Evolutionary conservation across 345 rosid genomes (phyloP), one percentile per base, ranked within the genome.

Genomic region (Populus davidiana): DNA sequence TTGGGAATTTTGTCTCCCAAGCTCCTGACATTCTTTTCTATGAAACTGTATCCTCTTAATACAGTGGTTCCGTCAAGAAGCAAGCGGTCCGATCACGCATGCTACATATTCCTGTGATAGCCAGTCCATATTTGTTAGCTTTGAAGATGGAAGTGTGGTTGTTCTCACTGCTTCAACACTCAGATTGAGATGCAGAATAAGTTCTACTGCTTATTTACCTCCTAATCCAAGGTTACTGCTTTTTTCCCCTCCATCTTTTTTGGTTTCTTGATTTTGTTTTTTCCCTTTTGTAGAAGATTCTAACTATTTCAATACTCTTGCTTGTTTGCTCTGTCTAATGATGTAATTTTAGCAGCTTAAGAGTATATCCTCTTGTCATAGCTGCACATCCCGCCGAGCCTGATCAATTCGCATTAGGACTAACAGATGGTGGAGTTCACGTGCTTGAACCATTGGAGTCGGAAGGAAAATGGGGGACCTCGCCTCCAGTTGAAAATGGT

Each of bases 81-180:
- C 88, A 75, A 88, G 87, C 20, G 88, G 91, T 78, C 87, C 95
- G 21, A 90, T 94, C 81, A 90, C 98, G 2, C 89, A 90, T 81
- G 98, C 94, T 25, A 84, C 97, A 35, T 92, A 88, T 80, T 94
- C 98, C 27, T 94, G 97, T 67, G 92, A 94, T 74, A 85, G 94
- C 82, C 87, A 92, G 80, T 87, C 87, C 8, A 92, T 94, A 78
- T 92, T 85, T 78, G 93, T 88, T 66, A 87, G 95, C 86, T 94
- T 92, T 75, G 88, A 89, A 83, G 93, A 94, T 54, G 97, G 91
- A 54, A 85, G 90, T 47, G 81, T 94, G 1, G 85, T 89, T 67
- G 86, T 94, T 80, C 94, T 91, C n/a, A 84, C 90, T 35, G 87
- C 96, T 69, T 77, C 90, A 62, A 75, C 91, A 16, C 92, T 94